Percentiles rank a stretch among this genome's conserved stretches.
These are phyloP conservation scores for Hibiscus syriacus DNA, from an alignment of 345 rosid genomes.

Conservation along the genomic window DNA sequence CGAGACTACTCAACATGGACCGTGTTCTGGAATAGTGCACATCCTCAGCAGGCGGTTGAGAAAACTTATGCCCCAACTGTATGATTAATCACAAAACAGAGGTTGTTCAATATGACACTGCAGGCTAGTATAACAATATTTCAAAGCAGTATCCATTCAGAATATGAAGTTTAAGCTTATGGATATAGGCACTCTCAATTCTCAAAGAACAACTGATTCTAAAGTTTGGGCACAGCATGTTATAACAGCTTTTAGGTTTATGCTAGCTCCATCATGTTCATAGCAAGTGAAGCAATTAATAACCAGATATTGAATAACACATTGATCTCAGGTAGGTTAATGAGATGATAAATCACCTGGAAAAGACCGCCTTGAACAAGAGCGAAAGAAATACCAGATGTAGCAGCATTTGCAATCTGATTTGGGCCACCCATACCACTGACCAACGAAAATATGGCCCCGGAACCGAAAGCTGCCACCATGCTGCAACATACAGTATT, in stretches of 20 bases:
- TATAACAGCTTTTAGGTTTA: neutral
- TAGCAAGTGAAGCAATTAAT: too few relatives aligned
- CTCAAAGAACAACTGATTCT: neutral
- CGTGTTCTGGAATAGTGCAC: too few relatives aligned
- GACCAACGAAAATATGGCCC: constrained; percentile 67
- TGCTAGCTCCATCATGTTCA: neutral
- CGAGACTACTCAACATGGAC: too few relatives aligned
- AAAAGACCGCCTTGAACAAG: constrained; percentile 71
- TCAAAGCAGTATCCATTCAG: too few relatives aligned
- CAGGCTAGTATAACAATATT: neutral
- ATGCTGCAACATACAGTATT: constrained; percentile 43
- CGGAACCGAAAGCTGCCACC: too few relatives aligned
- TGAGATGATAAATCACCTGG: too few relatives aligned
- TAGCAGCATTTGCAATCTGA: constrained; percentile 54
- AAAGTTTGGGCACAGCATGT: neutral
- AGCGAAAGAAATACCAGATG: constrained; percentile 73
- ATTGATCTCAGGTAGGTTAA: too few relatives aligned
- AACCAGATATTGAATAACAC: too few relatives aligned
- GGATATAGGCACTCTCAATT: neutral
- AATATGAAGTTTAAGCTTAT: neutral
- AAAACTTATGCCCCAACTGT: constrained; percentile 68
- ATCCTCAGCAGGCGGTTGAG: too few relatives aligned
- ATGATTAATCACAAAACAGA: constrained; percentile 13
- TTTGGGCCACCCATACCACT: constrained; percentile 76
- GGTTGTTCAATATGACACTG: neutral